Conservation (phyloP, 257 asterid genomes). For the Fraxinus excelsior region DNA sequence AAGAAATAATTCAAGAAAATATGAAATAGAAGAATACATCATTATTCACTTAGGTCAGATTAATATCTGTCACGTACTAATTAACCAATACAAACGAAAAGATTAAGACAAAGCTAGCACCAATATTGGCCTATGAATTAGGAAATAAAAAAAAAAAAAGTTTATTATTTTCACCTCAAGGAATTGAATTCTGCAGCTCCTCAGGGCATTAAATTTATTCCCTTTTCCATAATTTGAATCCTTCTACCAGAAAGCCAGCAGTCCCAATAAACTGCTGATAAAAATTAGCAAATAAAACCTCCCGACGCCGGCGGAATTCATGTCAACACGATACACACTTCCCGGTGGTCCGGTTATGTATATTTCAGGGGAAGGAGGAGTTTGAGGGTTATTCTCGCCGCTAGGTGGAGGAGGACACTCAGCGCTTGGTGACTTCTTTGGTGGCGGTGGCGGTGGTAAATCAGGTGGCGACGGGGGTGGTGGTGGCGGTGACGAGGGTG, state of each 20-base stretch:
- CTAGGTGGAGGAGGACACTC: slow-evolving; percentile 44
- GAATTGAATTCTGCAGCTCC: background rate
- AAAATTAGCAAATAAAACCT: slow-evolving; percentile 25
- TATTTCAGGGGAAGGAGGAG: slow-evolving; percentile 39
- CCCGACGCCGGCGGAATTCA: slow-evolving; percentile 2
- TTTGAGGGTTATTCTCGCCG: slow-evolving; percentile 14
- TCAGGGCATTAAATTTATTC: background rate
- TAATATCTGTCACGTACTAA: background rate
- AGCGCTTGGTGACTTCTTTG: slow-evolving; percentile 19
- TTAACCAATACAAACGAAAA: background rate
- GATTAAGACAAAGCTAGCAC: slow-evolving; percentile 1
- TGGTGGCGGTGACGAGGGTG: too few relatives aligned
- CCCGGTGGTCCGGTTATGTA: slow-evolving; percentile 52
- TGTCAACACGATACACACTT: slow-evolving; percentile 32
- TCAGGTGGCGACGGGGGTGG: background rate
- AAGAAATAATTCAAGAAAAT: background rate
- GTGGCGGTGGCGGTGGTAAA: background rate
- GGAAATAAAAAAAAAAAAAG: too few relatives aligned
- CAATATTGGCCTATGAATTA: background rate
- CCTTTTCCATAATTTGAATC: slow-evolving; percentile 4
- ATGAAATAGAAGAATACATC: background rate
- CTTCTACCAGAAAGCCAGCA: slow-evolving; percentile 24
- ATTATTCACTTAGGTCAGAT: slow-evolving; percentile 6
- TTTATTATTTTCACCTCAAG: background rate
- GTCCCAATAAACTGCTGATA: slow-evolving; percentile 22